A percentile compares a stretch with the other conserved stretches of the same genome.
phyloP scores from a whole-genome alignment of 1,139 yeast species.

The Casaregolazyma lundiana region DNA sequence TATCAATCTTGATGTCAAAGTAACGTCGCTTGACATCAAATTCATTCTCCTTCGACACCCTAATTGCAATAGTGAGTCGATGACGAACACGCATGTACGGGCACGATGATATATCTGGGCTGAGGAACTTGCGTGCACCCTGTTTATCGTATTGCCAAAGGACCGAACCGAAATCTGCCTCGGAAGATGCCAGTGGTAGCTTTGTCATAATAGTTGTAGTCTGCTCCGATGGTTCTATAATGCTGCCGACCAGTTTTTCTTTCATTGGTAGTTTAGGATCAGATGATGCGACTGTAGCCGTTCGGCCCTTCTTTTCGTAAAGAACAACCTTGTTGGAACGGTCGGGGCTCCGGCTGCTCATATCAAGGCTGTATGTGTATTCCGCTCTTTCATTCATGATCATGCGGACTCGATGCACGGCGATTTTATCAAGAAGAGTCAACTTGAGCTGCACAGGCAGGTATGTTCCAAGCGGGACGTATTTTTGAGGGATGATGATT shows the following conservation, averaged over 20 bases:
- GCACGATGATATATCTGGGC: constrained; percentile 66
- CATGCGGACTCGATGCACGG: constrained; percentile 65
- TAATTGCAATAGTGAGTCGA: constrained; percentile 69
- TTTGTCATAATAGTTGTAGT: constrained; percentile 17
- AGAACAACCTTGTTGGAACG: constrained; percentile 27
- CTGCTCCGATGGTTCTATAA: constrained; percentile 6
- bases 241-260: constrained; percentile 11
- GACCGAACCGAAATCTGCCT: constrained; percentile 17
- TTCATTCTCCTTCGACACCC: constrained; percentile 64
- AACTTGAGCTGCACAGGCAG: constrained; percentile 60
- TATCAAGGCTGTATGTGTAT: constrained; percentile 43
- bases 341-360: constrained; percentile 27
- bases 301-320: constrained; percentile 28
- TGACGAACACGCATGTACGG: constrained; percentile 69
- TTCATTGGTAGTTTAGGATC: constrained; percentile 1
- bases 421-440: constrained; percentile 63
- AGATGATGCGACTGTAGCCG: constrained; percentile 2
- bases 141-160: constrained; percentile 20
- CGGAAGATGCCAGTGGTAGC: constrained; percentile 23
- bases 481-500: constrained; percentile 70
- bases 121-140: constrained; percentile 31
- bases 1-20: constrained; percentile 84
- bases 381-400: constrained; percentile 70
- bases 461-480: constrained; percentile 64
- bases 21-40: constrained; percentile 61